Percentiles rank a stretch among this genome's conserved stretches.
phyloP scores from a whole-genome alignment of 495 filamentous ascomycete species.

The Alectoria sarmentosa region DNA sequence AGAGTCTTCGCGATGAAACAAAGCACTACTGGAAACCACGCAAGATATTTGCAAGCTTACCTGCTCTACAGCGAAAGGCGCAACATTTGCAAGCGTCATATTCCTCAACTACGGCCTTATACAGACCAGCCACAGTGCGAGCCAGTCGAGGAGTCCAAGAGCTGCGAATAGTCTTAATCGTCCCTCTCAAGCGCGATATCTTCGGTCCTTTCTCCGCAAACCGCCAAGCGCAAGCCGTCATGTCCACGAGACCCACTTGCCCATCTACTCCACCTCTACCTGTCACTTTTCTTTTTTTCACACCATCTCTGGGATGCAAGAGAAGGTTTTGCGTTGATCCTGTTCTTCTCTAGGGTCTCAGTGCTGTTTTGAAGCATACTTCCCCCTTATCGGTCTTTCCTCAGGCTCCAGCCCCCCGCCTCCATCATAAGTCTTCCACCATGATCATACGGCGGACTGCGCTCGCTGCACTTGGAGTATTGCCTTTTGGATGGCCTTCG shows the following conservation, averaged over 20 bases:
- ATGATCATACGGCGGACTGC: constrained; percentile 21
- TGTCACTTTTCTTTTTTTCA: neutral
- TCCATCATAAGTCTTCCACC: constrained; percentile 1
- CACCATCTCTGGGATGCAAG: neutral
- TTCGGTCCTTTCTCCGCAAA: neutral
- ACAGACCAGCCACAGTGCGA: no score
- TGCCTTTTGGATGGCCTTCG: constrained; percentile 17
- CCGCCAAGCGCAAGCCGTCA: no score
- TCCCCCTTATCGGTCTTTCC: neutral
- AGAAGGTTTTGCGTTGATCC: neutral
- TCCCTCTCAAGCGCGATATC: neutral
- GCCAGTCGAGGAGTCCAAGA: no score
- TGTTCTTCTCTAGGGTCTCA: neutral
- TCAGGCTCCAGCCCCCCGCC: constrained; percentile 13
- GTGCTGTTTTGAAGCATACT: neutral
- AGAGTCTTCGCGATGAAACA: neutral
- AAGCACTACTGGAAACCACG: neutral
- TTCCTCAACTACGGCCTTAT: neutral
- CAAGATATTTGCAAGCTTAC: constrained; percentile 34
- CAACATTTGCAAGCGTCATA: constrained; percentile 57
- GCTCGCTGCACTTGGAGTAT: constrained; percentile 15
- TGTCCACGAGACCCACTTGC: no score
- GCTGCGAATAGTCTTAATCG: no score
- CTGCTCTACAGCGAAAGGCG: constrained; percentile 71
- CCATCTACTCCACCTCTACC: neutral